Evolutionary conservation across 139 green algal species (phyloP).

Genomic region (Yamagishiella unicocca): DNA sequence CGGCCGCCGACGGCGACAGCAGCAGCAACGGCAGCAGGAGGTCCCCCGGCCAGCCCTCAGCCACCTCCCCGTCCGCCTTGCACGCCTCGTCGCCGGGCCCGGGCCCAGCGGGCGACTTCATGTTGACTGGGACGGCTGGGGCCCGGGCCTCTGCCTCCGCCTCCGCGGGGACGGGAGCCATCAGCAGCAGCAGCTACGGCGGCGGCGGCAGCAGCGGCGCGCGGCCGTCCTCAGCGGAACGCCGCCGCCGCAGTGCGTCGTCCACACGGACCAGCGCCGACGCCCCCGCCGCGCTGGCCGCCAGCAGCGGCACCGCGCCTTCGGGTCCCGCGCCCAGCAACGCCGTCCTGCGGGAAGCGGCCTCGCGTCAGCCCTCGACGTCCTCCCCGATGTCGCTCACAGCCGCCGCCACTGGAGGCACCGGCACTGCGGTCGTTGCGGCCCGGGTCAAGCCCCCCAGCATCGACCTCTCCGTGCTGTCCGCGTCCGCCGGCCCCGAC

Average conservation of each 20-base stretch:
- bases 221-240: background rate
- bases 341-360: background rate
- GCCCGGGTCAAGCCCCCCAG: conserved; percentile 1
- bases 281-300: background rate
- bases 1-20: too few species aligned
- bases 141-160: background rate
- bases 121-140: background rate
- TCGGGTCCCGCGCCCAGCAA: background rate
- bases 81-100: too few species aligned
- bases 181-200: background rate
- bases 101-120: background rate
- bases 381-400: background rate
- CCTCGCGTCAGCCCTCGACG: background rate
- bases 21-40: too few species aligned
- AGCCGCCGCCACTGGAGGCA: background rate
- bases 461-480: conserved; percentile 22
- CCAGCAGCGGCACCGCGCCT: background rate
- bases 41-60: too few species aligned
- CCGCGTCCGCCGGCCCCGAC: background rate
- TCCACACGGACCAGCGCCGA: background rate
- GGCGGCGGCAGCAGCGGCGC: background rate
- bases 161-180: background rate
- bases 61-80: too few species aligned
- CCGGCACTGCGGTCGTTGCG: background rate
- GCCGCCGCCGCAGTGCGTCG: background rate